phyloP scores from a whole-genome alignment of 1,139 yeast genomes.

The Debaryomyces sp. region DNA sequence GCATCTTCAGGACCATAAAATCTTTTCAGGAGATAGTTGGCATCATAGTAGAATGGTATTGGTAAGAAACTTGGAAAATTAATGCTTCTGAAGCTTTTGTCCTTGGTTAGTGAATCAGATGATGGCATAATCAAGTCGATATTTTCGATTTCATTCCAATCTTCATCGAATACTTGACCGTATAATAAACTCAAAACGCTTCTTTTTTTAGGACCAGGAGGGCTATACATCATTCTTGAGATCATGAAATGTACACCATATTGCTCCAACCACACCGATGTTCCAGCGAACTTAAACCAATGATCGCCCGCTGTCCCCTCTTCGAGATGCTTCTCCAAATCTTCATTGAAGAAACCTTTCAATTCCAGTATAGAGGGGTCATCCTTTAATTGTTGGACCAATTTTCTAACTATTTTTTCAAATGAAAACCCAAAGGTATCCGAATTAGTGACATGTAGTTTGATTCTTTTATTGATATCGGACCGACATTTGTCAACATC shows the following conservation, averaged over 20 bases:
- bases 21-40: conserved; percentile 17
- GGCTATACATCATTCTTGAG: conserved; percentile 38
- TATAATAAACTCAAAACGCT: conserved; percentile 32
- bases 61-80: conserved; percentile 32
- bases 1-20: conserved; percentile 54
- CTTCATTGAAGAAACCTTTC: conserved; percentile 19
- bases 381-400: conserved; percentile 16
- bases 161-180: conserved; percentile 31
- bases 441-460: conserved; percentile 14
- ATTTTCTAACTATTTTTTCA: conserved; percentile 13
- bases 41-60: conserved; percentile 27
- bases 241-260: conserved; percentile 49
- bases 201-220: conserved; percentile 27
- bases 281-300: conserved; percentile 51
- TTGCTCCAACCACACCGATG: conserved; percentile 50
- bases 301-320: conserved; percentile 20
- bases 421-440: conserved; percentile 11
- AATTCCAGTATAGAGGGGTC: conserved; percentile 20
- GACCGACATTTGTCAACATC: background rate
- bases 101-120: conserved; percentile 8
- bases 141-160: conserved; percentile 32
- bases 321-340: conserved; percentile 21
- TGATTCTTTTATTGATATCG: background rate
- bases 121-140: conserved; percentile 26
- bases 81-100: conserved; percentile 13